Conservation (phyloP, 257 asterid species). For the Solanum habrochaites region DNA sequence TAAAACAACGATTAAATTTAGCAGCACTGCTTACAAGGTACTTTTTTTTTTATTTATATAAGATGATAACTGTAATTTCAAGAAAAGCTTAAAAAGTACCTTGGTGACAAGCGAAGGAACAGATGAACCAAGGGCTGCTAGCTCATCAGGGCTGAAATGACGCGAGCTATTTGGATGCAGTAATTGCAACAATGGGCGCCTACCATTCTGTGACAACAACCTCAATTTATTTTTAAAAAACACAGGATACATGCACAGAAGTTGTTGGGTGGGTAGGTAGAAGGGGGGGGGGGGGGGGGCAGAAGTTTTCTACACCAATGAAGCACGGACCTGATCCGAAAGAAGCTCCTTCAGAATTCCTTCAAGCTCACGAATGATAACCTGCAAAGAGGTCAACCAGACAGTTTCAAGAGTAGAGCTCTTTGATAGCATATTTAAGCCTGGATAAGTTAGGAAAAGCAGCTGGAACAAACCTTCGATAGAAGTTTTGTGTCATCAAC, state of each 20-base stretch:
- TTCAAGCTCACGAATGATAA: constrained; percentile 62
- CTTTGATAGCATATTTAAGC: neutral
- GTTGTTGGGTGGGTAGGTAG: neutral
- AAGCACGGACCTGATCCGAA: constrained; percentile 57
- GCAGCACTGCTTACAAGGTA: neutral
- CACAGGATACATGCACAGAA: neutral
- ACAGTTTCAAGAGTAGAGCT: neutral
- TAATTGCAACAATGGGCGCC: constrained; percentile 74
- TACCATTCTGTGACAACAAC: constrained; percentile 38
- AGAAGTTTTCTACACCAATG: neutral
- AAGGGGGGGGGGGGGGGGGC: no score
- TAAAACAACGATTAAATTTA: neutral
- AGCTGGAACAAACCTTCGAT: constrained; percentile 53
- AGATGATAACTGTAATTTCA: neutral
- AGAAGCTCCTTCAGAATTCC: constrained; percentile 49
- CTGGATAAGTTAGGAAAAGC: neutral
- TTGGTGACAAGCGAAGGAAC: constrained; percentile 51
- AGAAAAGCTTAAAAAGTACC: constrained; percentile 18
- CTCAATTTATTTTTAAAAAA: neutral
- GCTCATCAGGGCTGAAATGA: constrained; percentile 62
- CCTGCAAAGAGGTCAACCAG: constrained; percentile 20
- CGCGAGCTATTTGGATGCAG: constrained; percentile 77
- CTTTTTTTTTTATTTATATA: neutral
- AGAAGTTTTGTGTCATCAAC: constrained; percentile 94
- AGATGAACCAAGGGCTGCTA: constrained; percentile 38